Base-by-base conservation (phyloP, 331 rosid species). In the Dryas integrifolia region DNA sequence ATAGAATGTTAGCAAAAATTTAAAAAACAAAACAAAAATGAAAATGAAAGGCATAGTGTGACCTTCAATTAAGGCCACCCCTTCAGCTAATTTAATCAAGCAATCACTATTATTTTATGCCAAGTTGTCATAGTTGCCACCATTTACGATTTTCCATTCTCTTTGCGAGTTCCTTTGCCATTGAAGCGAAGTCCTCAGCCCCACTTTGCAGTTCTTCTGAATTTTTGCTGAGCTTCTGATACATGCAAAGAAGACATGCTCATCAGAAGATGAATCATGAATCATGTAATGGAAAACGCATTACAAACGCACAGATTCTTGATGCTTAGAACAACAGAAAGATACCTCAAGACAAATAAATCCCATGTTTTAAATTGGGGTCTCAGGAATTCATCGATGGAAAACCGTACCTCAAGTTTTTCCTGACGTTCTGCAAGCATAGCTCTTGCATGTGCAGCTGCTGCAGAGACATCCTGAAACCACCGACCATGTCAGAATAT, bases 91-190 rank as follows among this genome's bases (percentile, higher is more conserved):
- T 7, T 53, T 44, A 11, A 62, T 3, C 41, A 52, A 39, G 14
- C 49, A 41, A 21, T 1, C 12, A 3, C 12, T 18, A 6, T 10
- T 5, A 66, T 61, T 66, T 70, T 79, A 58, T 66, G 67, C 78
- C 66, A 62, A 68, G 66, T 35, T 9, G 56, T 89, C 80, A 90
- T 73, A 90, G 64, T 51, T 93, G 92, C 97, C 98, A 93, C 98
- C 98, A 91, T 85, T 90, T 91, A 51, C 94, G 94, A 79, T 83
- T 88, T 85, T 90, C 97, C 94, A 90, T 83, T 75, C 80, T 83
- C 78, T 87, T 87, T 55, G 90, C 85, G 11, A 91, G 88, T 81
- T 93, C 94, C 49, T 68, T 78, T 49, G 97, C 96, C 96, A 85
- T 74, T 18, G 92, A 85, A 82, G 97, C 92, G 49, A 93, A 93